Evolutionary conservation across 768 basidiomycete species (phyloP), one percentile per base, ranked within the genome.

Genomic region (Auricularia sp.): DNA sequence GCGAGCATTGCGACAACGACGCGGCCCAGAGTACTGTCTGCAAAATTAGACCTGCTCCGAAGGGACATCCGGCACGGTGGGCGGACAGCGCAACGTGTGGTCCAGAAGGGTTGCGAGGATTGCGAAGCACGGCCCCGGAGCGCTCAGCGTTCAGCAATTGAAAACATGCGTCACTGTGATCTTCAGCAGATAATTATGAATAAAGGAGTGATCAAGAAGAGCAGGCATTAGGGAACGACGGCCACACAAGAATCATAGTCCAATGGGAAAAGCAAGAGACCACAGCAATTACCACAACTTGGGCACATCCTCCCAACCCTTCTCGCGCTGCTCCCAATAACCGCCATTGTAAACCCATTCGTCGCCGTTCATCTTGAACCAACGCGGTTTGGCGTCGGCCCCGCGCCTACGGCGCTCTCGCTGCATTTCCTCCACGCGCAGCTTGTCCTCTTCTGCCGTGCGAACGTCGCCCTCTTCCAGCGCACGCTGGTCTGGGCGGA

Each of bases 341-440:
- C 87, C 89, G 45, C 92, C 91, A 24, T 69, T 73, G 71, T 92
- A 94, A 56, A 80, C 72, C 90, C 89, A 94, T 66, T 89, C 87
- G 54, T 88, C 87, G 2, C 78, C 80, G 39, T 79, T 81, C 70
- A 82, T 82, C 71, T 80, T 82, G 73, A 94, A 94, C 92, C 92
- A 94, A 54, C 81, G 79, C 24, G 92, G 89, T 64, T 76, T 71
- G 62, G 79, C 73, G 39, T 91, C 89, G 65, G 78, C 77, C 3
- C 88, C 85, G 3, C 74, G 75, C 64, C 77, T 81, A 65, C 92
- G 82, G 68, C 92, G 81, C 56, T 85, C 85, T 63, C 92, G 80
- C 75, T 95, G 92, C 69, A 82, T 72, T 66, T 87, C 89, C 72
- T 95, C 92, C 2, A 94, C 76, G 54, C 83, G 79, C 16, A 77